Conservation (phyloP, 352 stramenopile species). For the Phytophthora citrophthora region DNA sequence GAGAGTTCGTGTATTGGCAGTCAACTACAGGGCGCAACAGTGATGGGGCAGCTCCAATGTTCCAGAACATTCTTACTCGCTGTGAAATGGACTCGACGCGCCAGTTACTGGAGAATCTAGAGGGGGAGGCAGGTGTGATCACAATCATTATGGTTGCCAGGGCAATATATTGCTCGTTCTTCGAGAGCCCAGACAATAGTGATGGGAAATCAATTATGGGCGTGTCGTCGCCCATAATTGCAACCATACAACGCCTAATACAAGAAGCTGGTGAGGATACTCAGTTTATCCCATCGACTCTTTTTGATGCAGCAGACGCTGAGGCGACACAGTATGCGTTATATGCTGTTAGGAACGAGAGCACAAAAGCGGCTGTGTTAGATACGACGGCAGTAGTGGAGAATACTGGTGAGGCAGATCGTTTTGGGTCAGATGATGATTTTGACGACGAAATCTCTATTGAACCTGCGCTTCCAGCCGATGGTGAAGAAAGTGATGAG, state of each 20-base stretch:
- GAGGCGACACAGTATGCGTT: slow-evolving; percentile 58
- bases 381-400: not conserved
- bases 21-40: too few relatives aligned
- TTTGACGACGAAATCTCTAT: slow-evolving; percentile 31
- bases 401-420: not conserved
- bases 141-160: slow-evolving; percentile 20
- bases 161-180: slow-evolving; percentile 25
- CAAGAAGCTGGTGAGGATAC: not conserved
- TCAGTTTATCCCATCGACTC: slow-evolving; percentile 24
- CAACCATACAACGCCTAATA: slow-evolving; percentile 39
- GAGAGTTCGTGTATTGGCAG: slow-evolving; percentile 30
- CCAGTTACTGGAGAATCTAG: slow-evolving; percentile 7
- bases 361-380: not conserved
- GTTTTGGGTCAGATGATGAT: slow-evolving; percentile 22
- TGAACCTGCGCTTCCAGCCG: not conserved
- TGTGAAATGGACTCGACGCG: slow-evolving; percentile 32
- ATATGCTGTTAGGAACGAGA: slow-evolving; percentile 13
- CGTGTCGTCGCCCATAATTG: slow-evolving; percentile 34
- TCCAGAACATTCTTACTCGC: slow-evolving; percentile 23
- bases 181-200: not conserved
- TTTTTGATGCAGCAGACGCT: slow-evolving; percentile 66
- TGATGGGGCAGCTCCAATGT: not conserved
- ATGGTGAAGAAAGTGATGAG: slow-evolving; percentile 35
- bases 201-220: slow-evolving; percentile 5
- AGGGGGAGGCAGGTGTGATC: not conserved